phyloP scores from a whole-genome alignment of 371 early-diverging fungal genomes.

The Mucor velutinosus region DNA sequence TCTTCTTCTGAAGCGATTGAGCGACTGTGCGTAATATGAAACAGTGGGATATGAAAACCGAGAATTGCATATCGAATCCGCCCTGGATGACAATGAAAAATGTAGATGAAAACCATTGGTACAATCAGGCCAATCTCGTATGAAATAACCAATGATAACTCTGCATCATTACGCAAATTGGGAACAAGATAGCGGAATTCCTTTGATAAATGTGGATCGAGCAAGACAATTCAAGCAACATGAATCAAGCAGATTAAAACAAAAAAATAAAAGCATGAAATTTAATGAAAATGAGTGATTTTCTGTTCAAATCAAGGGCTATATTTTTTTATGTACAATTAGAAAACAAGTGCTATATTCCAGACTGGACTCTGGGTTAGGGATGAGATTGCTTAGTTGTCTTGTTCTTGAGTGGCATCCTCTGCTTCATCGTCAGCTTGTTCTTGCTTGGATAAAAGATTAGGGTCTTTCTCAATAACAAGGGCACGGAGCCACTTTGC shows the following conservation, averaged over 20 bases:
- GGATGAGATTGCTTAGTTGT: background rate
- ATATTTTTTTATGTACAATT: background rate
- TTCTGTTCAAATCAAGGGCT: background rate
- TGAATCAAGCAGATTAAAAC: background rate
- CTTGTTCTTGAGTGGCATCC: background rate
- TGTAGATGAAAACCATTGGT: background rate
- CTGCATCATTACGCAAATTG: background rate
- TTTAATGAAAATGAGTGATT: background rate
- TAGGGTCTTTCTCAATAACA: conserved; percentile 72
- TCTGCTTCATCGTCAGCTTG: background rate
- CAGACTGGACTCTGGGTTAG: background rate
- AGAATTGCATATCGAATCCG: background rate
- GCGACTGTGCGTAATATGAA: background rate
- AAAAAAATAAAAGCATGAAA: background rate
- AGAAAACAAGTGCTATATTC: background rate
- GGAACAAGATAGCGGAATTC: conserved; percentile 7
- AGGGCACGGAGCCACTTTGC: conserved; percentile 86
- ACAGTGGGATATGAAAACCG: background rate
- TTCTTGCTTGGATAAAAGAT: conserved; percentile 10
- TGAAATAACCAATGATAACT: background rate
- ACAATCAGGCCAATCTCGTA: background rate
- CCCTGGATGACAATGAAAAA: background rate
- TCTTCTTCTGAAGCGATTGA: no score
- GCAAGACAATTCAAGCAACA: background rate
- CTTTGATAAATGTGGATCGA: background rate